These are phyloP conservation scores for Chlamydomonas sp. DNA, from an alignment of 139 green algal genomes.

Conservation along the genomic window DNA sequence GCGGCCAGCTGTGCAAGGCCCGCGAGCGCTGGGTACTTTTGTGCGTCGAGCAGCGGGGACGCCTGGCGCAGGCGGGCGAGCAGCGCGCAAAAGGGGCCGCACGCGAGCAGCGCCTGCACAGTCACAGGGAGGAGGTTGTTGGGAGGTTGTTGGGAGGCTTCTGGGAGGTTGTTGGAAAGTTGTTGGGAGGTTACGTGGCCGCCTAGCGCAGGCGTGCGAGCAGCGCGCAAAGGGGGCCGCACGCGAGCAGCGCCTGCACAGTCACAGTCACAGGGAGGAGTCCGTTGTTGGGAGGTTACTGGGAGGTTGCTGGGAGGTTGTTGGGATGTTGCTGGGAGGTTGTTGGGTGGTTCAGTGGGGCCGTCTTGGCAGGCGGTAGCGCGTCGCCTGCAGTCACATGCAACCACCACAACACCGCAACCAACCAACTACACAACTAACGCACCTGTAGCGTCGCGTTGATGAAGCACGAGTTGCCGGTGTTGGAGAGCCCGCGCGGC, in stretches of 20 bases:
- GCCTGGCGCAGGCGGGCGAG: conserved; percentile 37
- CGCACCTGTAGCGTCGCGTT: conserved; percentile 61
- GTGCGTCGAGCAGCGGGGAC: conserved; percentile 30
- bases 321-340: no score
- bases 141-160: no score
- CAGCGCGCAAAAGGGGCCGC: conserved; percentile 53
- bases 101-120: conserved; percentile 61
- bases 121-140: neutral
- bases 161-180: no score
- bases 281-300: neutral
- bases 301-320: no score
- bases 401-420: no score
- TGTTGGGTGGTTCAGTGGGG: conserved; percentile 30
- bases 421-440: neutral
- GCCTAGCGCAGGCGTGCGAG: conserved; percentile 37
- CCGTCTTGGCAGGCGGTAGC: conserved; percentile 39
- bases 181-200: no score
- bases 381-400: no score
- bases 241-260: conserved; percentile 61
- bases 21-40: conserved; percentile 40
- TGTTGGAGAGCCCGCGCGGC: conserved; percentile 66
- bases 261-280: neutral
- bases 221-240: conserved; percentile 52
- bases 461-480: conserved; percentile 78
- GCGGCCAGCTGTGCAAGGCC: conserved; percentile 42